Conservation (phyloP, 345 rosid species). For the Boechera retrofracta region DNA sequence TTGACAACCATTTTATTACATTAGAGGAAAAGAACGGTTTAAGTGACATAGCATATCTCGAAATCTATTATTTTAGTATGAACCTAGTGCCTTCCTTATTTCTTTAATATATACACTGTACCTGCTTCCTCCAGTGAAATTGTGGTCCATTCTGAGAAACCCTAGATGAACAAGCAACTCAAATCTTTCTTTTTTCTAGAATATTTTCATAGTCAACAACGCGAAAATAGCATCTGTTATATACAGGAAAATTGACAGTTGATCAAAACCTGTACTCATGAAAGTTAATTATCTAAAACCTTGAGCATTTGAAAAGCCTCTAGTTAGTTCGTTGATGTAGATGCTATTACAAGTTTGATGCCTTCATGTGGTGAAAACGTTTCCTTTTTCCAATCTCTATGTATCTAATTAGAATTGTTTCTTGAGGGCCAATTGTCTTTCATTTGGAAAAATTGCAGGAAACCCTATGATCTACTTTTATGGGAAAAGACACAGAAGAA, state of each 20-base stretch:
- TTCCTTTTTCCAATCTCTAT: neutral
- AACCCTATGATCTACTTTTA: constrained; percentile 26
- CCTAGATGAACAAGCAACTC: constrained; percentile 44
- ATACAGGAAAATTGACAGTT: neutral
- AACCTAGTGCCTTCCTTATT: constrained; percentile 20
- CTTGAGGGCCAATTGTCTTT: constrained; percentile 9
- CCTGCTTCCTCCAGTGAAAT: constrained; percentile 44
- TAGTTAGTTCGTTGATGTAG: constrained; percentile 10
- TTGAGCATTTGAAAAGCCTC: neutral
- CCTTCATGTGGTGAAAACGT: constrained; percentile 14
- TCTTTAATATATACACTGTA: constrained; percentile 29
- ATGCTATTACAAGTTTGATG: neutral
- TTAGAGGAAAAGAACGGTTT: constrained; percentile 28
- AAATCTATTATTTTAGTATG: constrained; percentile 21
- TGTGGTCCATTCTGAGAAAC: constrained; percentile 42
- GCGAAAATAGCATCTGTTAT: neutral
- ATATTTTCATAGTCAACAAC: neutral
- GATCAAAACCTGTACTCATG: neutral
- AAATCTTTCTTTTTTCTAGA: neutral
- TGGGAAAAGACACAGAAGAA: constrained; percentile 37
- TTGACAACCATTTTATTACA: constrained; percentile 30
- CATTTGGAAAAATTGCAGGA: constrained; percentile 10
- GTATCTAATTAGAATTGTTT: neutral
- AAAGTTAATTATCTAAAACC: neutral
- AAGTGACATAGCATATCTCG: constrained; percentile 33